Evolutionary conservation across 2,329 filamentous ascomycete species (phyloP).

Genomic region (Penicillium nordicum): DNA sequence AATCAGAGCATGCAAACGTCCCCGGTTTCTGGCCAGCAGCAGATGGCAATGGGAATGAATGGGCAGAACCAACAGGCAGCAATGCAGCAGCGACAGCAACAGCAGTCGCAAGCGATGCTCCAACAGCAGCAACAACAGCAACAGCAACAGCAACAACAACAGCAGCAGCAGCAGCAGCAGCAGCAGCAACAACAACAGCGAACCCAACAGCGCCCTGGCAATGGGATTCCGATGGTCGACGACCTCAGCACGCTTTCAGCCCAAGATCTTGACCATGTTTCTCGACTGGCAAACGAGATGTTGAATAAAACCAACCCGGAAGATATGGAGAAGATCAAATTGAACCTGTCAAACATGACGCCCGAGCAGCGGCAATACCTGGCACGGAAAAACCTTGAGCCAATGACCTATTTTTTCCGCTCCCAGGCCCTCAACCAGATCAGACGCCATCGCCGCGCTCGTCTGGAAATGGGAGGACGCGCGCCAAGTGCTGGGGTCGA

Average conservation of each 20-base stretch:
- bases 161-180: constrained; percentile 17
- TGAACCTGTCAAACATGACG: constrained; percentile 46
- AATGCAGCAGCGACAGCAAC: constrained; percentile 36
- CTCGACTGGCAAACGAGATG: constrained; percentile 47
- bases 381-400: constrained; percentile 46
- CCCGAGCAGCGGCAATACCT: constrained; percentile 49
- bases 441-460: constrained; percentile 34
- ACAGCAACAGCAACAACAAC: constrained; percentile 16
- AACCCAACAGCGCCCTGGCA: constrained; percentile 30
- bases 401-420: constrained; percentile 51
- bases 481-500: constrained; percentile 30
- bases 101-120: constrained; percentile 28
- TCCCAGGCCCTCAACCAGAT: constrained; percentile 46
- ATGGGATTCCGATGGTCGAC: constrained; percentile 29
- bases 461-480: constrained; percentile 33
- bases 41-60: constrained; percentile 37
- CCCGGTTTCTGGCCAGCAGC: constrained; percentile 43
- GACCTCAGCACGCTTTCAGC: constrained; percentile 37
- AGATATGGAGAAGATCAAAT: constrained; percentile 48
- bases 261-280: constrained; percentile 46
- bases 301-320: constrained; percentile 44
- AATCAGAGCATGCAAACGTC: constrained; percentile 52
- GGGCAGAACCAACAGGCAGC: constrained; percentile 31
- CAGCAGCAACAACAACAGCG: constrained; percentile 29
- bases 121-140: constrained; percentile 31